These are phyloP conservation scores for Decorospora gaudefroyi DNA, from an alignment of 2,329 filamentous ascomycete species.

Conservation along the genomic window DNA sequence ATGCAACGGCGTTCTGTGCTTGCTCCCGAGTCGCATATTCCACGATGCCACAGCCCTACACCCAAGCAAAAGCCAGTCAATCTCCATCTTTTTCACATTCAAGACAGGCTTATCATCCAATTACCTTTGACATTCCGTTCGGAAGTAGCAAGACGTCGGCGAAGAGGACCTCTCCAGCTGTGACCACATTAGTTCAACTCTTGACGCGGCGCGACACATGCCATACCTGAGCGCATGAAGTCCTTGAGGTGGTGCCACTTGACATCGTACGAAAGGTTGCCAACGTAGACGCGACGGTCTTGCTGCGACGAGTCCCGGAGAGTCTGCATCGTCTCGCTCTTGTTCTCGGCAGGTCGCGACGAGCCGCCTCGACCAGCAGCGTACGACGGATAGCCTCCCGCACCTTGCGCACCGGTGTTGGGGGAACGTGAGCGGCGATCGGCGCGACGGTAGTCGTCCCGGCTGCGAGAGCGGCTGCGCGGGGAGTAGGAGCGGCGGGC, in stretches of 20 bases:
- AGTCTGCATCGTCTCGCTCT: slow-evolving; percentile 95
- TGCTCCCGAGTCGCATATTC: slow-evolving; percentile 99
- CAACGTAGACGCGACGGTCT: slow-evolving; percentile 98
- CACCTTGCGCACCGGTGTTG: slow-evolving; percentile 73
- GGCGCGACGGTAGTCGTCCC: slow-evolving; percentile 55
- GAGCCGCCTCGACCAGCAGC: slow-evolving; percentile 56
- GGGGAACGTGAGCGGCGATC: slow-evolving; percentile 73
- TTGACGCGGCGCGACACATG: slow-evolving; percentile 20
- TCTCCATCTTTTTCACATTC: slow-evolving; percentile 86
- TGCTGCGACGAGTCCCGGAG: slow-evolving; percentile 95
- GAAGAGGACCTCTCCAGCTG: slow-evolving; percentile 99
- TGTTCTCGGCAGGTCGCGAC: slow-evolving; percentile 76
- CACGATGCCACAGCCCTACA: slow-evolving; percentile 99
- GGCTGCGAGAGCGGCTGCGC: slow-evolving; percentile 78
- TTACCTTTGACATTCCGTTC: slow-evolving; percentile 99
- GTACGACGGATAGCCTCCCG: slow-evolving; percentile 68
- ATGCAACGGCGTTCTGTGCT: slow-evolving; percentile 95
- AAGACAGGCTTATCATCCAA: slow-evolving; percentile 87
- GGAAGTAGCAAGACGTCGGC: slow-evolving; percentile 99
- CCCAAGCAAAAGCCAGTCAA: slow-evolving; percentile 90
- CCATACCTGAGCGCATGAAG: slow-evolving; percentile 98
- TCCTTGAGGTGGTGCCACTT: slow-evolving; percentile 99
- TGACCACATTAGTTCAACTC: slow-evolving; percentile 45
- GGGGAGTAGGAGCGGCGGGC: slow-evolving; percentile 66
- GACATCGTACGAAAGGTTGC: slow-evolving; percentile 98